Base-by-base conservation (phyloP, 2,329 filamentous ascomycete genomes). In the Colletotrichum simmondsii region DNA sequence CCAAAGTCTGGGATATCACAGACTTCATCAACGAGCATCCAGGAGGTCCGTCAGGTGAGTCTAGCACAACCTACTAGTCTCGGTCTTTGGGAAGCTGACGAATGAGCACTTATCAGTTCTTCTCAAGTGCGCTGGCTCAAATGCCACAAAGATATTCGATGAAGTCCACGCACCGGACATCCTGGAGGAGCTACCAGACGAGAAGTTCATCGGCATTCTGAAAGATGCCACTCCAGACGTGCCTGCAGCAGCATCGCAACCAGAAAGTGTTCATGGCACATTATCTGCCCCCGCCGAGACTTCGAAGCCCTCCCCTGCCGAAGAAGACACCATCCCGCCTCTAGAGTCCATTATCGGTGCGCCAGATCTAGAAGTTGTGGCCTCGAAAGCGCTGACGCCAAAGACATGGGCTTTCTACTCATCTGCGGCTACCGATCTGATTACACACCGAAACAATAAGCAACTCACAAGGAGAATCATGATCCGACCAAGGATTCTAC, bases 401-500 rank as follows among this genome's bases (percentile, higher is more conserved):
- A 72, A 73, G 52, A 65, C 60, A 1, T 73, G 73, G 73, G 73
- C 93, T 56, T 97, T 97, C 84, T 97, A 97, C 84, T 96, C 90
- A 82, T 97, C 94, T 1, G 94, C 93, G 1, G 87, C 89, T 66
- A 95, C 97, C 80, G 94, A 97, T 80, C 97, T 97, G 80, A 81
- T 81, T 16, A 89, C 92, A 81, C 97, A 97, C 85, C 93, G 91
- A 77, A 82, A 86, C 28, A 92, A 93, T 28, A 97, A 95, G 81
- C 88, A 88, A 53, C 88, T 90, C 72, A 95, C 97, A 76, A 49
- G 66, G 4, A 81, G 85, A 19, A 86, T 89, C 72, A 86, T 85
- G 83, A 88, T 97, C 5, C 91, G 95, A 16, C 95, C 95, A 12
- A 87, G 95, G 32, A 89, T 97, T 57, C 96, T 97, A 82, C 86